Percentiles rank a stretch among this genome's conserved stretches.
These are phyloP conservation scores for Aegilops speltoides DNA, from an alignment of 176 grass and related monocot genomes.

Conservation along the genomic window DNA sequence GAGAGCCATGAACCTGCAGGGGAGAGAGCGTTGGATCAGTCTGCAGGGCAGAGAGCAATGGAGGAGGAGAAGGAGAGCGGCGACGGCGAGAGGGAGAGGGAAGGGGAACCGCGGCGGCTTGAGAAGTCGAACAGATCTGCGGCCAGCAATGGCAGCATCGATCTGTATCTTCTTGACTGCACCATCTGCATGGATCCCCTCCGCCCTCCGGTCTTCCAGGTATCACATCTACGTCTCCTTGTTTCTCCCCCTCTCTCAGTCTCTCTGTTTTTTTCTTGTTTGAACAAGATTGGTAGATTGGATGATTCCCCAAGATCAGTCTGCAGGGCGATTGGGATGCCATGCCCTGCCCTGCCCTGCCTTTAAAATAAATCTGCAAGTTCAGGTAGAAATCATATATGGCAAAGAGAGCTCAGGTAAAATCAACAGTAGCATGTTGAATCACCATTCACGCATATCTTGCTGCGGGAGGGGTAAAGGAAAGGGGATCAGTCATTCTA, in stretches of 20 bases:
- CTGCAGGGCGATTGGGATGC: neutral
- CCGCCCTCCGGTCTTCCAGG: slow-evolving; percentile 1
- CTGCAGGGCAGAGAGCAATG: neutral
- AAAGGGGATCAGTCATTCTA: too few relatives aligned
- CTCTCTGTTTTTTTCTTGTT: neutral
- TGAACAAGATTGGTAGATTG: too few relatives aligned
- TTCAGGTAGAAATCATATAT: neutral
- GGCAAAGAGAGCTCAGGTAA: neutral
- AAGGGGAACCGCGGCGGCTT: neutral
- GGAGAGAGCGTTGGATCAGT: too few relatives aligned
- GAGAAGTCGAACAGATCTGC: neutral
- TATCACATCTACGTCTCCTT: neutral
- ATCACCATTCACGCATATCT: too few relatives aligned
- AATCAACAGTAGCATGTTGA: neutral
- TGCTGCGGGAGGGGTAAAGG: too few relatives aligned
- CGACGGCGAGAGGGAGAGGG: neutral
- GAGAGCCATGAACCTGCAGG: too few relatives aligned
- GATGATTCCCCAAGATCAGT: too few relatives aligned
- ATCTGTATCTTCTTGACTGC: slow-evolving; percentile 43
- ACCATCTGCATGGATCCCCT: slow-evolving; percentile 34
- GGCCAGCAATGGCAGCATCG: neutral
- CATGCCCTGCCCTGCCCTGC: neutral
- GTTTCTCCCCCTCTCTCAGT: too few relatives aligned
- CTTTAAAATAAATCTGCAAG: neutral
- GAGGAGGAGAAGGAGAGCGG: neutral